A percentile compares a stretch with the other conserved stretches of the same genome.
phyloP scores from a whole-genome alignment of 768 basidiomycete genomes.

The Dacryopinax primogenitus region DNA sequence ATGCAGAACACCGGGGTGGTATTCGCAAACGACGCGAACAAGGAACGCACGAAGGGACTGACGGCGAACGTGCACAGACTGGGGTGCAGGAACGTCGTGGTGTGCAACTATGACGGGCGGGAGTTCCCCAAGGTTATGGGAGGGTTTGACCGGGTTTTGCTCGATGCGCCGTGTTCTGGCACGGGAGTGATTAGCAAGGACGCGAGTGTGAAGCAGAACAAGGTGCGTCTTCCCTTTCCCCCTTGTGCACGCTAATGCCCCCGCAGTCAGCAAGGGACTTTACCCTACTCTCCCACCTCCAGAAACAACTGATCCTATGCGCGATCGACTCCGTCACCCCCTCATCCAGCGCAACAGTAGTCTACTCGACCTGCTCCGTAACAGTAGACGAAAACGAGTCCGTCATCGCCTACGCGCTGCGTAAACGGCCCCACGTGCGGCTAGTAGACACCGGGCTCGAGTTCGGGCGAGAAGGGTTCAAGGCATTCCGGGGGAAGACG shows the following conservation, averaged over 20 bases:
- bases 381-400: constrained; percentile 98
- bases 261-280: constrained; percentile 86
- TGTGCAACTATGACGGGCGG: constrained; percentile 93
- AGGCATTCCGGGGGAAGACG: constrained; percentile 76
- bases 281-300: constrained; percentile 86
- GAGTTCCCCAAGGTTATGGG: constrained; percentile 99
- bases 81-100: constrained; percentile 94
- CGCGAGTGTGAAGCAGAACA: constrained; percentile 93
- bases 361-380: constrained; percentile 97
- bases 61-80: constrained; percentile 93
- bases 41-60: constrained; percentile 85
- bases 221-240: constrained; percentile 41
- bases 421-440: constrained; percentile 83
- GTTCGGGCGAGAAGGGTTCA: constrained; percentile 88
- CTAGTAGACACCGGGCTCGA: constrained; percentile 85
- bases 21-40: constrained; percentile 95
- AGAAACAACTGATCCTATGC: constrained; percentile 95
- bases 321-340: constrained; percentile 92
- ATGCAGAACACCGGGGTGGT: constrained; percentile 96
- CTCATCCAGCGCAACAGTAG: constrained; percentile 85
- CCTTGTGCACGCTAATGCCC: background rate
- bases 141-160: constrained; percentile 90
- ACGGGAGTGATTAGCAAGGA: constrained; percentile 99
- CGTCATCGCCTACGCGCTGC: constrained; percentile 92
- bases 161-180: constrained; percentile 96